Evolutionary conservation across 352 stramenopile species (phyloP), one percentile per base, ranked within the genome.

Genomic region (Saprolegnia diclina): DNA sequence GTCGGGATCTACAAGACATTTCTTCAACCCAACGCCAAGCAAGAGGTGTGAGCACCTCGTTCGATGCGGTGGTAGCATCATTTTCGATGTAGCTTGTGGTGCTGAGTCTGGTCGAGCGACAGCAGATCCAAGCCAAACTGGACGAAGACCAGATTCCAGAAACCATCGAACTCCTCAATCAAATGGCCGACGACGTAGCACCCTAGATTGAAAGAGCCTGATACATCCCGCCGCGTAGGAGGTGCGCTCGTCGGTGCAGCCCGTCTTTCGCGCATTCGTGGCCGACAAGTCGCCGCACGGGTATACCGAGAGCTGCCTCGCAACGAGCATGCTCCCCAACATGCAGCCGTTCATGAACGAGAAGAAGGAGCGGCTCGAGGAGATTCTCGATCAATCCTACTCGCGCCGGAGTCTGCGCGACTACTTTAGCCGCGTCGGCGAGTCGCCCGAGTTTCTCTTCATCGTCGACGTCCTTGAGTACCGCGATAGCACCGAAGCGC

Each of bases 381-480:
- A 66, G 18, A 35, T 66, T 13, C 57, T 66, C 18, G 57, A 66
- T 5, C 57, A 66, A 13, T 42, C 57, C 1, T 38, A 42, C 57
- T 54, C 35, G 21, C 50, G 57, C 6, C 57, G 57, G 11, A 42
- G 37, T 0, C 50, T 66, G n/a, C 57, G 57, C 22, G 57, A 66
- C 16, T 66, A 66, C 40, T 66, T 66, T 38, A 24, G 19, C 19
- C 57, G 57, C 40, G 50, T 66, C 32, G 57, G 57, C 40, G 57
- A 42, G 16, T 66, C 35, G 14, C 57, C 57, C 24, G 57, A 66
- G 0, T 66, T 55, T 40, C 73, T 90, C 0, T 90, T 90, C 62
- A 78, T 87, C 44, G 80, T 89, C 22, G 82, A 90, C 40, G 80
- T 81, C 0, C 67, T 90, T 32, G 79, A 73, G 14, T 90, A 87